Evolutionary conservation across 805 yeast species (phyloP).

Genomic region (Candida arabinofermentans): DNA sequence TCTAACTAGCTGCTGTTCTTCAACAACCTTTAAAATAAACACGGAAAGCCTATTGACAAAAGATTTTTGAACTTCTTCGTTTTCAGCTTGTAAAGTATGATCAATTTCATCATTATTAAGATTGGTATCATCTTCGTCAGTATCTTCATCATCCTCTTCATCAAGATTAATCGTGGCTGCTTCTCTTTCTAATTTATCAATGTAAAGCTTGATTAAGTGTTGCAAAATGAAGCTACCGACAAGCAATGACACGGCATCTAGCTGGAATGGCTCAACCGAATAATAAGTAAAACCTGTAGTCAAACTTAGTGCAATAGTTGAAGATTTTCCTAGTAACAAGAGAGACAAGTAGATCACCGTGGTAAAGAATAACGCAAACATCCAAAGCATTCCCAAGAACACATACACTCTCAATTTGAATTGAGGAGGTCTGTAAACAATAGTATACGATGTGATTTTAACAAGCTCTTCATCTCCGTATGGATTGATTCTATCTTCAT

Average conservation of each 20-base stretch:
- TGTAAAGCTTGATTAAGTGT: neutral
- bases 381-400: conserved; percentile 42
- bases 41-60: no score
- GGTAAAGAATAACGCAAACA: conserved; percentile 37
- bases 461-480: conserved; percentile 33
- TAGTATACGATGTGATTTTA: conserved; percentile 44
- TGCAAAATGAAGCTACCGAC: neutral
- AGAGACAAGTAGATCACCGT: conserved; percentile 19
- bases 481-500: conserved; percentile 27
- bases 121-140: no score
- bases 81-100: no score
- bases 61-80: no score
- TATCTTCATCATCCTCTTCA: neutral
- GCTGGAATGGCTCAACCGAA: neutral
- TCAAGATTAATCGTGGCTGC: neutral
- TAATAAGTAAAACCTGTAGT: neutral
- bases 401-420: conserved; percentile 57
- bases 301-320: neutral
- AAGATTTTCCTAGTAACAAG: conserved; percentile 24
- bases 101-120: no score
- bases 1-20: no score
- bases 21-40: no score
- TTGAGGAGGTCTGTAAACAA: conserved; percentile 84
- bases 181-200: neutral
- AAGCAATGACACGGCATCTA: neutral